A percentile compares a stretch with the other conserved stretches of the same genome.
phyloP scores from a whole-genome alignment of 2,329 filamentous ascomycete genomes.

The Talaromyces sp. region DNA sequence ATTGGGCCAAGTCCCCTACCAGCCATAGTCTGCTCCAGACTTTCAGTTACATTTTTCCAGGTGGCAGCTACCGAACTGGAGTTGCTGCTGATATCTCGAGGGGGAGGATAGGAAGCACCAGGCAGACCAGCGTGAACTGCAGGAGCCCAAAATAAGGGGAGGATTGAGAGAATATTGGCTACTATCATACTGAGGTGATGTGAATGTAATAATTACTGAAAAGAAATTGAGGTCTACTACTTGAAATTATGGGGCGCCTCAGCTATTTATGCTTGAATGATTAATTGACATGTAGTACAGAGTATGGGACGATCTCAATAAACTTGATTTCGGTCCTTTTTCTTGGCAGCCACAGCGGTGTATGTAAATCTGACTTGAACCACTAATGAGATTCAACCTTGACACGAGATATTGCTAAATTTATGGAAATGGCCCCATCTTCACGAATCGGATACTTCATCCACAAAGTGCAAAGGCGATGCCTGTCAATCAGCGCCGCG shows the following conservation, averaged over 20 bases:
- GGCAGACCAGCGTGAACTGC: constrained; percentile 12
- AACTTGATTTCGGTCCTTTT: not conserved
- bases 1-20: constrained; percentile 4
- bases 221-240: too few relatives aligned
- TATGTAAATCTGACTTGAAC: not conserved
- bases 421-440: not conserved
- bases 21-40: constrained; percentile 19
- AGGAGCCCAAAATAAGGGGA: constrained; percentile 1
- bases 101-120: constrained; percentile 39
- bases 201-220: not conserved
- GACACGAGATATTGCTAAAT: not conserved
- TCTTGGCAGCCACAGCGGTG: not conserved
- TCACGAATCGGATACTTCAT: not conserved
- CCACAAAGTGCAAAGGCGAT: not conserved
- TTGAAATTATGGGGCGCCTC: not conserved
- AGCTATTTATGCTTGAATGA: not conserved
- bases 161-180: not conserved
- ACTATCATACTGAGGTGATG: not conserved
- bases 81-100: constrained; percentile 36
- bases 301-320: too few relatives aligned
- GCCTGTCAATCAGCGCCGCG: not conserved
- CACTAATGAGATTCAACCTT: not conserved
- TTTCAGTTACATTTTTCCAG: constrained; percentile 39
- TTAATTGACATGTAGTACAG: not conserved
- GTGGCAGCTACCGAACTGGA: constrained; percentile 33